Evolutionary conservation across 1,284 basidiomycete genomes (phyloP).

Genomic region (Tilletia caries): DNA sequence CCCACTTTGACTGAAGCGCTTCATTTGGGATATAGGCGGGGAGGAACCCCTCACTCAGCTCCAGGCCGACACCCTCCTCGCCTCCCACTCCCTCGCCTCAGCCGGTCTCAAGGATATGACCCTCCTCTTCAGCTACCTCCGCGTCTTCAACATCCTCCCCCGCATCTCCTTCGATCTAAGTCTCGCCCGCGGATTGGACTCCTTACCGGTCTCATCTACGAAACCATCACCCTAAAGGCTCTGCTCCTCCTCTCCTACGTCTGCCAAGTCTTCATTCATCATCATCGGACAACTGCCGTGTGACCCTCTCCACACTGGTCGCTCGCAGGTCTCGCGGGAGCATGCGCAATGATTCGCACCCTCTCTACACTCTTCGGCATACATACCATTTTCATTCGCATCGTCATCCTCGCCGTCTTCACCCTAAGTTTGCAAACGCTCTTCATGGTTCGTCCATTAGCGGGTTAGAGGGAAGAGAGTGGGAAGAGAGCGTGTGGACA

Average conservation of each 20-base stretch:
- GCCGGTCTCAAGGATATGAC: conserved; percentile 88
- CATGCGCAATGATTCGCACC: conserved; percentile 30
- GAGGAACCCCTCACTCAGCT: conserved; percentile 73
- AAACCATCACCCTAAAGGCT: conserved; percentile 88
- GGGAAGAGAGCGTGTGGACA: too few relatives aligned
- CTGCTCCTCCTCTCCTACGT: conserved; percentile 84
- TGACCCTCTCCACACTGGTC: conserved; percentile 25
- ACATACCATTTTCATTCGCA: conserved; percentile 39
- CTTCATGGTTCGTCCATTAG: too few relatives aligned
- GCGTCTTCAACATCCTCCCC: conserved; percentile 76
- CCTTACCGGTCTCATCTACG: conserved; percentile 98
- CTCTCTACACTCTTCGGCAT: conserved; percentile 45
- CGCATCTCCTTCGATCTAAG: conserved; percentile 87
- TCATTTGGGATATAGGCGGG: conserved; percentile 62
- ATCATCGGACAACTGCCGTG: too few relatives aligned
- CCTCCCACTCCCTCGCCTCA: conserved; percentile 68
- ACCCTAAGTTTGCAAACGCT: conserved; percentile 13
- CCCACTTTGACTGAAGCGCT: too few relatives aligned
- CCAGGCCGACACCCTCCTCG: conserved; percentile 67
- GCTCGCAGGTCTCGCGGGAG: conserved; percentile 31
- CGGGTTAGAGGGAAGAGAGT: too few relatives aligned
- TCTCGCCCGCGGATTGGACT: conserved; percentile 91
- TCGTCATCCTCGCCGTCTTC: conserved; percentile 32
- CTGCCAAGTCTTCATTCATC: too few relatives aligned
- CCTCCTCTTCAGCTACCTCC: too few relatives aligned